phyloP scores from a whole-genome alignment of 352 stramenopile genomes.

The Phytophthora palmivora region DNA sequence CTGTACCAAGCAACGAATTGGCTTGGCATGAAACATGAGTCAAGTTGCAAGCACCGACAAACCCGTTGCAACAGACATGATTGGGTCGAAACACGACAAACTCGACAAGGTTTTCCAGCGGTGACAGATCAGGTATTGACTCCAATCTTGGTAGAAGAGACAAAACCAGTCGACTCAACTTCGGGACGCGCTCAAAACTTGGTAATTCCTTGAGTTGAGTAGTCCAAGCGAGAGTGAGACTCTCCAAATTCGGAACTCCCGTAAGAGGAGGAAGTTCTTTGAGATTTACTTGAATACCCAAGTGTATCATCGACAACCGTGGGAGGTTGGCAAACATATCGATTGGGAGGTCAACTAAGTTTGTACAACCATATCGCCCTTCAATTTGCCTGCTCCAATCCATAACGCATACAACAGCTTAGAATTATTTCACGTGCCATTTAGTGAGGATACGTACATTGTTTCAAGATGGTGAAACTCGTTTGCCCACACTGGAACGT shows the following conservation, averaged over 20 bases:
- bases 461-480: conserved; percentile 28
- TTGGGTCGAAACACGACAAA: conserved; percentile 21
- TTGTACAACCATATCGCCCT: conserved; percentile 1
- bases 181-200: conserved; percentile 16
- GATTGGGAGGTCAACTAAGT: conserved; percentile 2
- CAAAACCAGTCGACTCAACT: conserved; percentile 21
- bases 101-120: conserved; percentile 15
- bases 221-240: conserved; percentile 28
- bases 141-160: conserved; percentile 15
- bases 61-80: conserved; percentile 46
- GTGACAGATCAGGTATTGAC: conserved; percentile 27
- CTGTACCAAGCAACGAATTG: conserved; percentile 1
- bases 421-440: neutral
- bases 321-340: conserved; percentile 14
- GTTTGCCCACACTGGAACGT: conserved; percentile 21
- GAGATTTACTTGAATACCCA: conserved; percentile 11
- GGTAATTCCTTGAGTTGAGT: conserved; percentile 25
- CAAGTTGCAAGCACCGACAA: conserved; percentile 35
- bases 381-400: conserved; percentile 11
- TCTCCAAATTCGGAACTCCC: conserved; percentile 9
- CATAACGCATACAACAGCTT: neutral
- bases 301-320: conserved; percentile 3
- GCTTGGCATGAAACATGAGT: conserved; percentile 23
- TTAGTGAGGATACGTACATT: conserved; percentile 19
- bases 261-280: neutral